Percentiles rank a stretch among this genome's conserved stretches.
These are phyloP conservation scores for Coffea canephora DNA, from an alignment of 257 asterid species.

Conservation along the genomic window DNA sequence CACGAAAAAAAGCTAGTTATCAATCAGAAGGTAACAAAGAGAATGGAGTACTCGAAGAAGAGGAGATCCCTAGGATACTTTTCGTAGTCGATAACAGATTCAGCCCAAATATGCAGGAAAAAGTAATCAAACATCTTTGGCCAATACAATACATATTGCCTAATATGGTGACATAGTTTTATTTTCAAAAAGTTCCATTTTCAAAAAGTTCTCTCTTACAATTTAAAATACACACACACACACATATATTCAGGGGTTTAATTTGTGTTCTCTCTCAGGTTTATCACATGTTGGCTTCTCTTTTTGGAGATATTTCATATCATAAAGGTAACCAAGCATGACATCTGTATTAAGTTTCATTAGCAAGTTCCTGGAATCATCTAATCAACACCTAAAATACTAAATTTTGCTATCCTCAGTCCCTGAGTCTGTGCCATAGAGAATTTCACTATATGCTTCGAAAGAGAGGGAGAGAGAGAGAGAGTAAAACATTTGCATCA, in stretches of 20 bases:
- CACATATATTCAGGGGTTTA: not conserved
- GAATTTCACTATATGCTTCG: not conserved
- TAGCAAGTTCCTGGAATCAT: not conserved
- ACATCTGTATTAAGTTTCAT: not conserved
- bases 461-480: constrained; percentile 1
- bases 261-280: not conserved
- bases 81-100: not conserved
- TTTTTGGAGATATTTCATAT: not conserved
- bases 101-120: not conserved
- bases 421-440: not conserved
- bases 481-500: not conserved
- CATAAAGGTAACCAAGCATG: not conserved
- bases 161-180: not conserved
- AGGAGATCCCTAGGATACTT: not conserved
- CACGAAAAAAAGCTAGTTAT: not conserved
- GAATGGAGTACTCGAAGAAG: not conserved
- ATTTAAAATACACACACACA: too few relatives aligned
- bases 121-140: too few relatives aligned
- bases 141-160: not conserved
- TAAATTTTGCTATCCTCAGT: not conserved
- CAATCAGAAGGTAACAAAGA: not conserved
- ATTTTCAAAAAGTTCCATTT: too few relatives aligned
- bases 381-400: not conserved
- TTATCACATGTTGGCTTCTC: not conserved
- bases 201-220: not conserved